These are phyloP conservation scores for Epichloe aotearoae DNA, from an alignment of 2,329 filamentous ascomycete species.

Conservation along the genomic window DNA sequence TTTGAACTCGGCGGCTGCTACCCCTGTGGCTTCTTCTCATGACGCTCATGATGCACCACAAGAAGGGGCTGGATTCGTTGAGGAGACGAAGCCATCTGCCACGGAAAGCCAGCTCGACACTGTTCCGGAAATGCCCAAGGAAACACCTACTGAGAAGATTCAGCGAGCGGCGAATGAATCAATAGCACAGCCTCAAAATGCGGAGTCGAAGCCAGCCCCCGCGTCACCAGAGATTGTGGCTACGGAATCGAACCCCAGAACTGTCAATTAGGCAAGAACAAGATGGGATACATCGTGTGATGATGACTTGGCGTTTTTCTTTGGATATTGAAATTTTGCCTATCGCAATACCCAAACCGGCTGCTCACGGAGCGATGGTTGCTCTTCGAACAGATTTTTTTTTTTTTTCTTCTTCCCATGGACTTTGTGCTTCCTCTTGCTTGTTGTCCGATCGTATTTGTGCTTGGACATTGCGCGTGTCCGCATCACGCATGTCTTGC, in stretches of 20 bases:
- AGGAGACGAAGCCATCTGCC: background rate
- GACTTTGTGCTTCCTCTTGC: background rate
- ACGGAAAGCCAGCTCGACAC: background rate
- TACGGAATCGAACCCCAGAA: background rate
- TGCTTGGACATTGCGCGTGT: too few species aligned
- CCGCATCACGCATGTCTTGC: background rate
- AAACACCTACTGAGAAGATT: background rate
- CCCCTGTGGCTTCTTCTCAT: background rate
- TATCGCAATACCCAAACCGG: background rate
- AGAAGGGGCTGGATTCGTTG: background rate
- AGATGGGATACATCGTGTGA: background rate
- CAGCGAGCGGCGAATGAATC: background rate
- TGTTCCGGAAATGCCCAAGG: conserved; percentile 1
- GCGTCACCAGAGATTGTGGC: background rate
- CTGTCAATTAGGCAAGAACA: background rate
- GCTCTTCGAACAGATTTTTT: background rate
- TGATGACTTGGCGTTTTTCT: background rate
- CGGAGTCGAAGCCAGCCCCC: background rate
- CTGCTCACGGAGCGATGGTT: background rate
- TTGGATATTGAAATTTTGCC: background rate
- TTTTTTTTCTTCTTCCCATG: background rate
- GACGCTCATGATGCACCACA: background rate
- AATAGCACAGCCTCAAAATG: background rate
- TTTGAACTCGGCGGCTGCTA: background rate
- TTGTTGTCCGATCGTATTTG: background rate